A percentile compares a stretch with the other conserved stretches of the same genome.
Conservation (phyloP, 352 stramenopile species). For the Pythium chondricola region DNA sequence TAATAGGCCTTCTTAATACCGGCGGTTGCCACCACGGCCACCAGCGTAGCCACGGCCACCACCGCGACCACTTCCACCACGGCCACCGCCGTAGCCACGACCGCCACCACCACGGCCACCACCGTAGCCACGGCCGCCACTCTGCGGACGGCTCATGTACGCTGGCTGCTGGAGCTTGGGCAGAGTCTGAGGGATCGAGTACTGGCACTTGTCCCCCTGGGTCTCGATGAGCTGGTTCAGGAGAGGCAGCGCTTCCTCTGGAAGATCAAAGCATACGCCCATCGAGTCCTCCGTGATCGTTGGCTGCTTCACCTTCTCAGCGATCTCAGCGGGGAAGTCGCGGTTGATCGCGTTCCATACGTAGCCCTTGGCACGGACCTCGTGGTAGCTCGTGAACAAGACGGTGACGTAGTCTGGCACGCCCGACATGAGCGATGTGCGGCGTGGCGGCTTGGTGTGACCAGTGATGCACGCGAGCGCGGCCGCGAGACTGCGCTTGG, state of each 20-base stretch:
- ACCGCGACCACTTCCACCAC: constrained; percentile 24
- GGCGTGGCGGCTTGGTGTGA: constrained; percentile 72
- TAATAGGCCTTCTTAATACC: constrained; percentile 12
- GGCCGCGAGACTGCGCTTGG: constrained; percentile 65
- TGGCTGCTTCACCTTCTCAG: constrained; percentile 86
- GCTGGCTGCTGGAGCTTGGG: constrained; percentile 71
- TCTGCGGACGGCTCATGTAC: constrained; percentile 35
- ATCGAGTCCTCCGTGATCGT: constrained; percentile 84
- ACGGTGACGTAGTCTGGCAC: constrained; percentile 88
- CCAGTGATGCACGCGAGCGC: constrained; percentile 89
- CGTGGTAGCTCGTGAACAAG: constrained; percentile 75
- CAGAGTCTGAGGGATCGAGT: constrained; percentile 73
- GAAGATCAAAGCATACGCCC: constrained; percentile 90
- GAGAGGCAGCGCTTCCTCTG: constrained; percentile 44
- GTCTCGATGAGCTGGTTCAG: constrained; percentile 79
- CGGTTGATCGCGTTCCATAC: constrained; percentile 90
- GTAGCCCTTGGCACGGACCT: constrained; percentile 85
- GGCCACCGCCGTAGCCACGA: constrained; percentile 28
- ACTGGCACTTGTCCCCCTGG: constrained; percentile 45
- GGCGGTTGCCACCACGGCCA: constrained; percentile 16
- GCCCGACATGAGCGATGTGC: constrained; percentile 86
- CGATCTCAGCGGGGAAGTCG: constrained; percentile 67
- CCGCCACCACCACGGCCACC: constrained; percentile 33
- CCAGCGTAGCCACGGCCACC: constrained; percentile 25
- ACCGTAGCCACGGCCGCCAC: constrained; percentile 26